Evolutionary conservation across 1,139 yeast genomes (phyloP).

Genomic region (Eremothecium gossypii): DNA sequence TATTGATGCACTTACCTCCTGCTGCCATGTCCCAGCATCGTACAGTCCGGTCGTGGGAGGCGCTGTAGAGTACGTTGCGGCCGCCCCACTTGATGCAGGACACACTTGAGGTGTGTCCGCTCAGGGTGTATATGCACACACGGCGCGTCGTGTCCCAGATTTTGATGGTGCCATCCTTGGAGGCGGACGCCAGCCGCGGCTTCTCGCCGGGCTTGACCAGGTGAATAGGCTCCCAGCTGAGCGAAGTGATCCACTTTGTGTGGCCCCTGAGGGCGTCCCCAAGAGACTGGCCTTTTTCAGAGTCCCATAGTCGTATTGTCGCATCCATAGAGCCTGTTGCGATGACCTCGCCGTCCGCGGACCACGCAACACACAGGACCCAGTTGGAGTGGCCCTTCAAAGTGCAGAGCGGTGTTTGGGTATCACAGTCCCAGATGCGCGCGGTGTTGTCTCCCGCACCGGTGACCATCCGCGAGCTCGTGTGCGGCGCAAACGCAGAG

Average conservation of each 20-base stretch:
- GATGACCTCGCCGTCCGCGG: conserved; percentile 82
- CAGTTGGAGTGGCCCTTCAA: conserved; percentile 82
- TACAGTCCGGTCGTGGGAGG: conserved; percentile 91
- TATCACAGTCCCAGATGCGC: conserved; percentile 93
- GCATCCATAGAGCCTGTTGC: conserved; percentile 98
- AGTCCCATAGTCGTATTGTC: conserved; percentile 82
- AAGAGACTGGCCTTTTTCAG: conserved; percentile 59
- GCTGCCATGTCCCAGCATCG: conserved; percentile 82
- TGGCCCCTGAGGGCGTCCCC: conserved; percentile 79
- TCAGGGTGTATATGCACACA: conserved; percentile 57
- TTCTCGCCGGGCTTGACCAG: conserved; percentile 51
- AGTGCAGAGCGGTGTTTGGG: conserved; percentile 81
- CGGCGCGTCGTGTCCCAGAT: conserved; percentile 85
- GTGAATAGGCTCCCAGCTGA: conserved; percentile 94
- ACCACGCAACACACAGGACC: conserved; percentile 91
- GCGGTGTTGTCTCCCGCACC: conserved; percentile 99
- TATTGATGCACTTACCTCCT: conserved; percentile 65
- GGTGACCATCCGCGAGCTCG: conserved; percentile 78
- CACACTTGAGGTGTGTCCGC: conserved; percentile 84
- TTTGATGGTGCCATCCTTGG: conserved; percentile 84
- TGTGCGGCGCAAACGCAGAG: conserved; percentile 87
- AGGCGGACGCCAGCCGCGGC: conserved; percentile 77
- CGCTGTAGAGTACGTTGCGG: conserved; percentile 71
- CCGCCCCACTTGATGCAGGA: conserved; percentile 98
- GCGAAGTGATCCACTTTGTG: conserved; percentile 77